Evolutionary conservation across 345 rosid species (phyloP), one percentile per base, ranked within the genome.

Genomic region (Crucihimalaya himalaica): DNA sequence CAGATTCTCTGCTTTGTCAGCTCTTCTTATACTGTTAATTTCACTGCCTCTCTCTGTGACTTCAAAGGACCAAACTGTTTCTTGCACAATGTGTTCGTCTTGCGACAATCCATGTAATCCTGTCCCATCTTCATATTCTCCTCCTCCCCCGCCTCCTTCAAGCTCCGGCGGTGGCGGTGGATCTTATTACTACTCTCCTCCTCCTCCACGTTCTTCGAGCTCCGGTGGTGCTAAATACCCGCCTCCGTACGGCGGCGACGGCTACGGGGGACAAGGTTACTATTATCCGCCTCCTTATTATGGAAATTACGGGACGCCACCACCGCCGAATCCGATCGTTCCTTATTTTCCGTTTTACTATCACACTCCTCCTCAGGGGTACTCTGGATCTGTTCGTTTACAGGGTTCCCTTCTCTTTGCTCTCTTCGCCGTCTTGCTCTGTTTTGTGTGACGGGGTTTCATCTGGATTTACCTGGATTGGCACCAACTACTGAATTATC

Each of bases 241-340:
- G 1, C 98, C 98, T 13, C 84, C 88, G 0, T 77, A 83, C 18
- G 75, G 72, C 13, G 74, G 84, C 4, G 85, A 85, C 15, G 90
- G 84, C 4, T 84, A 85, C 15, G 90, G 80, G 15, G 88, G 89
- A 1, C 85, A 83, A 37, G 70, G 63, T 53, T 84, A 86, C 45
- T 84, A 81, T 31, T 82, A 84, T 39, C 89, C 96, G 3, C 93
- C 96, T 8, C 88, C 91, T 9, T 65, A 66, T 28, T 69, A 74
- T 65, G 77, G 80, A 14, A 77, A 78, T 70, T 88, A 79, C 64
- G 86, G 79, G 0, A 74, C 82, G 0, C 92, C 96, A 4, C 97
- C 97, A 2, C 99, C 99, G 2, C 99, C 99, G 5, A 90, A 95
- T 79, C 99, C 97, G 1, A 90, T 95, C 62, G 99, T 95, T 13